Base-by-base conservation (phyloP, 2,329 filamentous ascomycete genomes). In the Fusarium ramigenum region DNA sequence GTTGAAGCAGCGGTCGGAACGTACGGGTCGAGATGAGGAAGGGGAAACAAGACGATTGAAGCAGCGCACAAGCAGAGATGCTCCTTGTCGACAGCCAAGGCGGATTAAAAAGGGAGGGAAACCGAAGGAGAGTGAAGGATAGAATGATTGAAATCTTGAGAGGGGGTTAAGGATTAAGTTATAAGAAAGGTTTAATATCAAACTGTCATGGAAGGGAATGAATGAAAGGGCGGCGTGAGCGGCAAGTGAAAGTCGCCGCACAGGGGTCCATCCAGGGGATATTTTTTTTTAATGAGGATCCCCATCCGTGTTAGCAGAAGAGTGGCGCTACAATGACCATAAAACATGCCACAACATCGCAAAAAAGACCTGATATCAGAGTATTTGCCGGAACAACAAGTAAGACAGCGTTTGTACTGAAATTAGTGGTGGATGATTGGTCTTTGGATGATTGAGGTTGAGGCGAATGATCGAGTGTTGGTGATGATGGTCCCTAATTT, bases 201-300 rank as follows among this genome's bases (percentile, higher is more conserved):
- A 64, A 36, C 25, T 23, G 46, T 43, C 50, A 32, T 32, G 30
- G 30, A 62, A 54, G 47, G 60, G 63, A 62, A 60, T 53, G 52
- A 50, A 63, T 50, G 49, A 60, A 72, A 74, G 69, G 69, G 73
- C 69, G 73, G 69, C 63, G 58, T 68, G 59, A 60, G 64, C 58
- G 63, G 59, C 65, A 53, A 57, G 52, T 44, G 50, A 70, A 54
- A 68, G 58, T 60, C 63, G 67, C 66, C 49, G 66, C 64, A 64
- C 76, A 78, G 75, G 77, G 76, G 72, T 78, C 68, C 59, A 62
- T 78, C 65, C 64, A 62, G 70, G 66, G 65, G 60, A 66, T 72
- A 63, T 76, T 63, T 78, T 78, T 72, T 78, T 77, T 74, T 75
- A 78, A 78, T 78, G 78, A 78, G 76, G 76, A 78, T 78, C 78